Percentiles rank a stretch among this genome's conserved stretches.
Evolutionary conservation across 768 basidiomycete genomes (phyloP).

Genomic region (Trametes meyenii): DNA sequence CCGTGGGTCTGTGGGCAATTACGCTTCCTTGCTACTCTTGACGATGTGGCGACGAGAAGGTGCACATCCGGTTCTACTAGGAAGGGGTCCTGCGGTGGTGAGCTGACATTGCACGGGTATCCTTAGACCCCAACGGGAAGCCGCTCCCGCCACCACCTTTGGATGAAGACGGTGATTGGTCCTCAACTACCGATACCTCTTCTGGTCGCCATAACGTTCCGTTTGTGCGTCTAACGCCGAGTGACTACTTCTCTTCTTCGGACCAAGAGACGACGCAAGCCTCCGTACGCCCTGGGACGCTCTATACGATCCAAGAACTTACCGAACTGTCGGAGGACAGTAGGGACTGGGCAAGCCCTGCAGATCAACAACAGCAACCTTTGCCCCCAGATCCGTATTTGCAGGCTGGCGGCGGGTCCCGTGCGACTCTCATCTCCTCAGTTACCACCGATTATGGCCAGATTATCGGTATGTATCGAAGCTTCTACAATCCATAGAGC

Average conservation of each 20-base stretch:
- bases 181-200: slow-evolving; percentile 7
- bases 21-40: slow-evolving; percentile 19
- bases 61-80: slow-evolving; percentile 28
- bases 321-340: slow-evolving; percentile 59
- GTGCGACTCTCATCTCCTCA: slow-evolving; percentile 48
- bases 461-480: slow-evolving; percentile 52
- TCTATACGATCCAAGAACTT: slow-evolving; percentile 69
- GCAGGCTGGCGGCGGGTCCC: slow-evolving; percentile 12
- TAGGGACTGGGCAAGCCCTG: slow-evolving; percentile 15
- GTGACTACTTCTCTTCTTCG: slow-evolving; percentile 22
- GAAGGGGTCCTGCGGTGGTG: background rate
- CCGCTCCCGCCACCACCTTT: slow-evolving; percentile 30
- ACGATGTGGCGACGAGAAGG: slow-evolving; percentile 29
- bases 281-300: slow-evolving; percentile 28
- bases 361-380: background rate
- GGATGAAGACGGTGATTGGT: slow-evolving; percentile 19
- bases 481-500: background rate
- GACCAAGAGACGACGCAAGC: slow-evolving; percentile 17
- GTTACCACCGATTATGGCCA: slow-evolving; percentile 58
- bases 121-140: slow-evolving; percentile 22
- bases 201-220: slow-evolving; percentile 28
- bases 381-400: background rate
- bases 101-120: slow-evolving; percentile 4
- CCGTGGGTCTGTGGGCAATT: background rate
- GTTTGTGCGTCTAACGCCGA: slow-evolving; percentile 25